phyloP scores from a whole-genome alignment of 352 stramenopile species.

The Plasmopara viticola region DNA sequence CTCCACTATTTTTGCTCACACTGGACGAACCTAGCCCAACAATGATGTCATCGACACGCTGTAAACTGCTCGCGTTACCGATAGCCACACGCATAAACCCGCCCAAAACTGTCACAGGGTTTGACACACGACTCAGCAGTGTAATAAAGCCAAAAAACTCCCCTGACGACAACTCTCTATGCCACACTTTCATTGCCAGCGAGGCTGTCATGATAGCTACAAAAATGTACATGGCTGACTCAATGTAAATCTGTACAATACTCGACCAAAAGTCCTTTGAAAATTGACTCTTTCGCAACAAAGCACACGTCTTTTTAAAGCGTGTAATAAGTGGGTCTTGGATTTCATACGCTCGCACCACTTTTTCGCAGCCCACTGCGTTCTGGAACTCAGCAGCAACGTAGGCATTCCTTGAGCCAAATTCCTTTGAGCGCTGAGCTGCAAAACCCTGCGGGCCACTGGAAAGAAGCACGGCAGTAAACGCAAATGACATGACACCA shows the following conservation, averaged over 20 bases:
- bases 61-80: conserved; percentile 78
- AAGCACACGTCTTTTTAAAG: conserved; percentile 59
- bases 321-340: conserved; percentile 68
- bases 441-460: conserved; percentile 81
- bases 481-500: conserved; percentile 78
- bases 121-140: conserved; percentile 72
- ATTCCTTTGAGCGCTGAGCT: conserved; percentile 77
- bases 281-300: conserved; percentile 79
- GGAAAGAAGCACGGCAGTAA: conserved; percentile 71
- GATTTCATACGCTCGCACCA: conserved; percentile 81
- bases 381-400: conserved; percentile 86
- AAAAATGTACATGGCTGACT: conserved; percentile 88
- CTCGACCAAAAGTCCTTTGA: conserved; percentile 87
- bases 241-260: conserved; percentile 88
- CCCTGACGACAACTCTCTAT: conserved; percentile 53
- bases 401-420: conserved; percentile 84
- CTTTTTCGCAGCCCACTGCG: conserved; percentile 78
- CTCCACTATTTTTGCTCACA: conserved; percentile 31
- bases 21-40: conserved; percentile 39
- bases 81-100: conserved; percentile 88
- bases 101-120: conserved; percentile 72
- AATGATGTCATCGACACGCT: conserved; percentile 84
- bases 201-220: conserved; percentile 81
- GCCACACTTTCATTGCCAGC: conserved; percentile 81
- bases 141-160: conserved; percentile 85